phyloP scores from a whole-genome alignment of 2,329 filamentous ascomycete species.

The Graphilbum sp. region DNA sequence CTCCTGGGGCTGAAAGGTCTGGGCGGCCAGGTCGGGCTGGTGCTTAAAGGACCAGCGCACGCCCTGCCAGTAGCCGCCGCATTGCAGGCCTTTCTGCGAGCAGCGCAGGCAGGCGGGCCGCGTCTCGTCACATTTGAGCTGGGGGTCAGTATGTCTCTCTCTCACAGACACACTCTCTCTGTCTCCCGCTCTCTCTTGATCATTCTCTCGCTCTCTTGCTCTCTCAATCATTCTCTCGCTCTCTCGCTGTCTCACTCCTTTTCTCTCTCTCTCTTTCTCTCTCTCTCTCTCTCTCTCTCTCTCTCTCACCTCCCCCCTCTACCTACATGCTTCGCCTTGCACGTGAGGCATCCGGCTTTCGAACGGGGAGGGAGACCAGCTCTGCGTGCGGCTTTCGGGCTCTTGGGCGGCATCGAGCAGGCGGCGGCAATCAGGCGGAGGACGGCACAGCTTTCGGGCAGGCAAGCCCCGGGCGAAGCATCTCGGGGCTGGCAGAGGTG shows the following conservation, averaged over 20 bases:
- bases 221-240: neutral
- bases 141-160: neutral
- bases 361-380: slow-evolving; percentile 5
- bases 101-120: slow-evolving; percentile 13
- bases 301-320: too few relatives aligned
- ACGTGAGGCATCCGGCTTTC: slow-evolving; percentile 4
- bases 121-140: slow-evolving; percentile 17
- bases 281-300: neutral
- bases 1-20: neutral
- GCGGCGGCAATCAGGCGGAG: neutral
- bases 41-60: slow-evolving; percentile 25
- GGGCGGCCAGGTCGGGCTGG: slow-evolving; percentile 10
- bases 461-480: neutral
- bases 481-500: neutral
- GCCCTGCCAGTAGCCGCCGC: slow-evolving; percentile 15
- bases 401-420: slow-evolving; percentile 2
- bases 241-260: neutral
- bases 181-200: neutral
- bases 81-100: slow-evolving; percentile 12
- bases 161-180: neutral
- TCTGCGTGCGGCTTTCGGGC: slow-evolving; percentile 1
- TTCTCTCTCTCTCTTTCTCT: neutral
- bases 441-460: neutral
- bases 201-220: neutral
- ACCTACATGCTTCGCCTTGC: slow-evolving; percentile 5